Base-by-base conservation (phyloP, 1,139 yeast genomes). In the Yamadazyma conglobata region DNA sequence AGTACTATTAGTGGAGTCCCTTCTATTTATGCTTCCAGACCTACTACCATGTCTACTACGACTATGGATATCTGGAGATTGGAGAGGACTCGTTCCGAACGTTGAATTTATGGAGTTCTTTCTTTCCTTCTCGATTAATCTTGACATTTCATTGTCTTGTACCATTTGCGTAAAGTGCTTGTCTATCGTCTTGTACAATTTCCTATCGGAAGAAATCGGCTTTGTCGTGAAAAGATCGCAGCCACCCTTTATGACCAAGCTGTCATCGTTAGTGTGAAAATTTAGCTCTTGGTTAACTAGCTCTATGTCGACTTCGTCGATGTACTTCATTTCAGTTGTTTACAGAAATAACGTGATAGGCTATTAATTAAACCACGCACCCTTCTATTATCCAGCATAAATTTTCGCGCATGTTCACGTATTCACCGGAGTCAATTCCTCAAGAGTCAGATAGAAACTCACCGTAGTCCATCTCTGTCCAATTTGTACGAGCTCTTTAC, bases 191-290 rank as follows among this genome's bases (percentile, higher is more conserved):
- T 87, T 86, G 64, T 84, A 87, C 20, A 91, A 70, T 56, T 89
- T 89, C 47, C 88, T 72, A 56, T 91, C 99, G 2, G 91, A 73
- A 1, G 91, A 87, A 22, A 89, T 87, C 1, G 96, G 89, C 52
- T 91, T 91, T 2, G 98, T 91, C 1, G 97, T 86, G 54, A 87
- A 91, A 28, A 91, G 68, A 51, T 91, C 99, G 52, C 96, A 82
- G 14, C 95, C 91, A n/a, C 97, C 97, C 32, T 58, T 61, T 29
- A 68, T 59, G 33, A 78, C 77, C 19, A 91, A 73, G 48, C 81
- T 86, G 53, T 89, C 79, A 49, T 93, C 98, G 9, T 79, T 78
- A 4, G 95, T 82, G 44, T 86, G 91, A 55, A 89, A 89, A 47
- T 82, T 82, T 36, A 91, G 76, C 35, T 85, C 84, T 47, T 89